Evolutionary conservation across 768 basidiomycete genomes (phyloP).

Genomic region (Leccinum truebloodii): DNA sequence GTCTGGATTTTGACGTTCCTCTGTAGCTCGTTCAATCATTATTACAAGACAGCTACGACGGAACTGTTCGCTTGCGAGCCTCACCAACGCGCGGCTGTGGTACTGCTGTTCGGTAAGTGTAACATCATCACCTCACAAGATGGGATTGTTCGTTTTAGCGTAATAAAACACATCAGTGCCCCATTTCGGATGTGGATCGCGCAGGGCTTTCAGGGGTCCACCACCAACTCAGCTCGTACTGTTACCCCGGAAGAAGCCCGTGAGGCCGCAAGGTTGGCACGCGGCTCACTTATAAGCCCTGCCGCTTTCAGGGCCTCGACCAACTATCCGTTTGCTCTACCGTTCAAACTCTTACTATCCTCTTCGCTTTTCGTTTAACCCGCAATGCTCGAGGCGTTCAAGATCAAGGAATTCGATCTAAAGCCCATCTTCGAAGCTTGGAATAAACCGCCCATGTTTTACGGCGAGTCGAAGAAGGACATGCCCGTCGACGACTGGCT

Average conservation of each 20-base stretch:
- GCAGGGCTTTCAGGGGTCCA: slow-evolving; percentile 23
- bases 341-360: slow-evolving; percentile 6
- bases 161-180: slow-evolving; percentile 6
- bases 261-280: slow-evolving; percentile 30
- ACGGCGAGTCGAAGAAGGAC: slow-evolving; percentile 70
- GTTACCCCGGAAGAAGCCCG: slow-evolving; percentile 28
- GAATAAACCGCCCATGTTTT: slow-evolving; percentile 65
- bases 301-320: slow-evolving; percentile 8
- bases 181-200: slow-evolving; percentile 8
- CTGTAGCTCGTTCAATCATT: not conserved
- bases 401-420: slow-evolving; percentile 75
- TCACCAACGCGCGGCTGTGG: not conserved
- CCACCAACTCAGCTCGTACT: slow-evolving; percentile 15
- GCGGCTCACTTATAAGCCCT: slow-evolving; percentile 30
- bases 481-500: slow-evolving; percentile 73
- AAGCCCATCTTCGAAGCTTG: slow-evolving; percentile 66
- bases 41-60: not conserved
- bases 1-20: not conserved
- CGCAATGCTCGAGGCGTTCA: slow-evolving; percentile 72
- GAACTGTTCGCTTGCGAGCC: not conserved
- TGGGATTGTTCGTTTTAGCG: slow-evolving; percentile 20
- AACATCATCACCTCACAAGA: slow-evolving; percentile 4
- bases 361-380: slow-evolving; percentile 2
- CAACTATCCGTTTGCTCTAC: slow-evolving; percentile 20
- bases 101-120: slow-evolving; percentile 9